These are phyloP conservation scores for Wickerhamiella bombiphila DNA, from an alignment of 805 yeast species.

Conservation along the genomic window DNA sequence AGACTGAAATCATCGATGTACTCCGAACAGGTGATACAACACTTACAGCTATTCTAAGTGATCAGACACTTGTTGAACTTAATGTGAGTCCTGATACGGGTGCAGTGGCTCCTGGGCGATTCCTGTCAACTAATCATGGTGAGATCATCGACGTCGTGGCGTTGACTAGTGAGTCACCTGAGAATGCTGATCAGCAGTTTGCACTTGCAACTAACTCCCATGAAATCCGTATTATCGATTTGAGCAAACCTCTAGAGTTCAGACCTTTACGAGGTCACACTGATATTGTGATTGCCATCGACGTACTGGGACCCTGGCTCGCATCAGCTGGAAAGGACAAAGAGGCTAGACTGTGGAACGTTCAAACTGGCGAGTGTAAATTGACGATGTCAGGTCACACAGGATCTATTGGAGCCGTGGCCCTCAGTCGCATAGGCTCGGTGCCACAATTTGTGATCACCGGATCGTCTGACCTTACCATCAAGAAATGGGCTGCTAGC, in stretches of 20 bases:
- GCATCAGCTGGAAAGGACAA: slow-evolving; percentile 86
- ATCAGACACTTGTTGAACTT: slow-evolving; percentile 59
- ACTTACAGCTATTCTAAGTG: slow-evolving; percentile 37
- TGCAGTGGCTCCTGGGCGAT: background rate
- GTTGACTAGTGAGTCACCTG: no score
- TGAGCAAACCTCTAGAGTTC: slow-evolving; percentile 24
- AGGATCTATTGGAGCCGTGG: slow-evolving; percentile 71
- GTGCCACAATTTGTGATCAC: slow-evolving; percentile 62
- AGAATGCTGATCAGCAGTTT: slow-evolving; percentile 41
- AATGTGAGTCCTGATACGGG: slow-evolving; percentile 19
- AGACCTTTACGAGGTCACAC: slow-evolving; percentile 66
- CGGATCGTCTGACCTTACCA: slow-evolving; percentile 71
- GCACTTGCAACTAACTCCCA: slow-evolving; percentile 94
- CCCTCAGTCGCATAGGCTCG: slow-evolving; percentile 37
- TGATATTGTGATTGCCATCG: slow-evolving; percentile 71
- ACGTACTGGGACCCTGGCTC: slow-evolving; percentile 74
- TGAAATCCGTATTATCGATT: slow-evolving; percentile 52
- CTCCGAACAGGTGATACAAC: slow-evolving; percentile 1
- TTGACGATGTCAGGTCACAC: slow-evolving; percentile 76
- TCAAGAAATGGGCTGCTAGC: slow-evolving; percentile 64
- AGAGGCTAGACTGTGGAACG: slow-evolving; percentile 72
- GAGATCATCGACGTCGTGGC: slow-evolving; percentile 80
- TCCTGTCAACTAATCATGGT: slow-evolving; percentile 85
- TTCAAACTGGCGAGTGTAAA: slow-evolving; percentile 30
- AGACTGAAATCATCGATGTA: slow-evolving; percentile 11